A percentile compares a stretch with the other conserved stretches of the same genome.
phyloP scores from a whole-genome alignment of 2,329 filamentous ascomycete genomes.

The Aspergillus cejpii region DNA sequence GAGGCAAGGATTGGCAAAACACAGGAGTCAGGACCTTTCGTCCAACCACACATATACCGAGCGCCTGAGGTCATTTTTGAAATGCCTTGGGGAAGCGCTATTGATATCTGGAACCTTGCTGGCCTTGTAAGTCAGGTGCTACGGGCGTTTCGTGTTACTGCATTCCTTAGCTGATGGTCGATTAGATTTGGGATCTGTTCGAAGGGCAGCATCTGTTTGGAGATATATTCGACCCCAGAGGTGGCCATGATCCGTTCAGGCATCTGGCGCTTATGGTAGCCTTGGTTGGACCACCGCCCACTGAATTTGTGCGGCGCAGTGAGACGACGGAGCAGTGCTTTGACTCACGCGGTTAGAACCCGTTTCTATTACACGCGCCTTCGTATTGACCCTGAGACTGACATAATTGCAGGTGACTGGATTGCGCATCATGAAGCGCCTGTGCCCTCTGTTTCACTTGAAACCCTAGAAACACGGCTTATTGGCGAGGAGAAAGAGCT shows the following conservation, averaged over 20 bases:
- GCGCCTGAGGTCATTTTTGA: slow-evolving; percentile 43
- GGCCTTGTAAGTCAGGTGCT: slow-evolving; percentile 39
- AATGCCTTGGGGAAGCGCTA: slow-evolving; percentile 39
- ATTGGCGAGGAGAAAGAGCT: slow-evolving; percentile 24
- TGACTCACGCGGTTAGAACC: slow-evolving; percentile 17
- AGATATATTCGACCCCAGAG: slow-evolving; percentile 19
- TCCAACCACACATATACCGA: slow-evolving; percentile 37
- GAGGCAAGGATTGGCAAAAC: slow-evolving; percentile 29
- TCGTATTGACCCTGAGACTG: slow-evolving; percentile 3
- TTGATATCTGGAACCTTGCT: slow-evolving; percentile 49
- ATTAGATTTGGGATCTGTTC: slow-evolving; percentile 46
- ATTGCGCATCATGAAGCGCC: slow-evolving; percentile 18
- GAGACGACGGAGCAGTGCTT: slow-evolving; percentile 26
- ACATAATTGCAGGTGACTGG: slow-evolving; percentile 17
- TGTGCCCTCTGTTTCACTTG: slow-evolving; percentile 18
- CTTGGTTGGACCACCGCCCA: slow-evolving; percentile 23
- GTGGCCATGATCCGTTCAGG: slow-evolving; percentile 21
- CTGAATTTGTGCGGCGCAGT: slow-evolving; percentile 23
- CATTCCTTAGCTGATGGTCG: slow-evolving; percentile 8
- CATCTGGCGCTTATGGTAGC: slow-evolving; percentile 25
- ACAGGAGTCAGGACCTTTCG: slow-evolving; percentile 34
- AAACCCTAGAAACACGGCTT: slow-evolving; percentile 18
- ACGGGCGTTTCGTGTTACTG: slow-evolving; percentile 13
- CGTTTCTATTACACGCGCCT: slow-evolving; percentile 2
- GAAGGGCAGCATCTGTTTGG: slow-evolving; percentile 43